Percentiles rank a stretch among this genome's conserved stretches.
Evolutionary conservation across 352 stramenopile genomes (phyloP).

Genomic region (Phytophthora citrophthora): DNA sequence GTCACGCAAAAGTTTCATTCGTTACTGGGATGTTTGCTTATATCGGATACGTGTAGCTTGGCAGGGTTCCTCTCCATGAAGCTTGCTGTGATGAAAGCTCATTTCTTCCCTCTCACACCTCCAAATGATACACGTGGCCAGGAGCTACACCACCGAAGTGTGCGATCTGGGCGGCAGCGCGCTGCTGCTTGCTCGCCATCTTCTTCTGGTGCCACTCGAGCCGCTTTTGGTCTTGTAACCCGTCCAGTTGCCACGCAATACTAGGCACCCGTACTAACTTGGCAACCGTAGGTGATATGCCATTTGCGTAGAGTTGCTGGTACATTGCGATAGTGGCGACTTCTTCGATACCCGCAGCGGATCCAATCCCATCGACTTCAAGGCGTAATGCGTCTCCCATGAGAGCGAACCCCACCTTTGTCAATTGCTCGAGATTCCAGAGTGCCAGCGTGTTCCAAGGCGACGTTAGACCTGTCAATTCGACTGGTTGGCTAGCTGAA

Average conservation of each 20-base stretch:
- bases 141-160: constrained; percentile 53
- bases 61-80: not conserved
- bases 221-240: constrained; percentile 68
- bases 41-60: too few species aligned
- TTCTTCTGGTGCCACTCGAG: constrained; percentile 94
- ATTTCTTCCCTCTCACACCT: constrained; percentile 15
- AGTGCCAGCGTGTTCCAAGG: constrained; percentile 97
- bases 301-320: constrained; percentile 81
- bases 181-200: constrained; percentile 94
- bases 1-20: not conserved
- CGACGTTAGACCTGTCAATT: constrained; percentile 88
- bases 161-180: constrained; percentile 79
- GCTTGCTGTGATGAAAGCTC: not conserved
- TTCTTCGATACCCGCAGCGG: constrained; percentile 90
- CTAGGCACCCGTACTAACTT: constrained; percentile 86
- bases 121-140: constrained; percentile 57
- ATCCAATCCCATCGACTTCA: constrained; percentile 43
- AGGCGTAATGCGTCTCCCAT: constrained; percentile 85
- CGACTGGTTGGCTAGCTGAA: constrained; percentile 37
- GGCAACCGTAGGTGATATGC: constrained; percentile 49
- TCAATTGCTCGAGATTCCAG: constrained; percentile 92
- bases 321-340: constrained; percentile 92
- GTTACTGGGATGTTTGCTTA: not conserved
- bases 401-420: constrained; percentile 91
- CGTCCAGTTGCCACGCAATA: constrained; percentile 85